Base-by-base conservation (phyloP, 1,284 basidiomycete species). In the Phenoliferia sp. region DNA sequence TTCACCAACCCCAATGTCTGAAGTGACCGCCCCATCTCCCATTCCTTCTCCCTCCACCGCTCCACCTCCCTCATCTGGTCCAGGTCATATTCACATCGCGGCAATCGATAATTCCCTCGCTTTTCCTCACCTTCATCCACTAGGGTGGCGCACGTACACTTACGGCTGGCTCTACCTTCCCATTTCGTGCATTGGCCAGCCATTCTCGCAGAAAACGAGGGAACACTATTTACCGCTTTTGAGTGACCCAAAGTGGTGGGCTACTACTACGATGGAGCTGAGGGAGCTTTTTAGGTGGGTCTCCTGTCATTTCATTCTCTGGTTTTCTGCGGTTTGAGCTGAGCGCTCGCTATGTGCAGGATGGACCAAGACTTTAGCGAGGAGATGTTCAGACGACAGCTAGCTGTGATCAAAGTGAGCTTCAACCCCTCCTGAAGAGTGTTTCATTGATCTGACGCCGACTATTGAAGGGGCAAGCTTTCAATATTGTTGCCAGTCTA, bases 51-150 rank as follows among this genome's bases (percentile, higher is more conserved):
- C 5, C 6, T 50, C 52, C 9, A 55, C 12, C 29, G 26, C 55
- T 3, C n/a, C 36, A 15, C 19, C 50, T 26, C 5, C 26, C 35
- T 2, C 57, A 3, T 17, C 36, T 3, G 22, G 60, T 3, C 74
- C 39, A 70, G 77, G 63, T 34, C 90, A 92, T 76, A 89, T 92
- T 59, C 90, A 90, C 63, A 60, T 73, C 48, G 72, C 77, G n/a
- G 93, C 93, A 15, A 95, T 95, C 69, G 93, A 95, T 77, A 95
- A 95, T 77, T 93, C 90, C 0, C 84, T 96, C 32, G 91, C 90
- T 0, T 96, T 94, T 76, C 93, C 81, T 2, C 79, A 80, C 66
- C 75, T 79, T 57, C 79, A 94, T 75, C 93, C 92, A 0, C 85
- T 87, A 70, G 92, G 92, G 31, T 94, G 92, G 88, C 85, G 93